Percentiles rank a stretch among this genome's conserved stretches.
These are phyloP conservation scores for Fusarium tanahbumbuense DNA, from an alignment of 2,329 filamentous ascomycete species.

Conservation along the genomic window DNA sequence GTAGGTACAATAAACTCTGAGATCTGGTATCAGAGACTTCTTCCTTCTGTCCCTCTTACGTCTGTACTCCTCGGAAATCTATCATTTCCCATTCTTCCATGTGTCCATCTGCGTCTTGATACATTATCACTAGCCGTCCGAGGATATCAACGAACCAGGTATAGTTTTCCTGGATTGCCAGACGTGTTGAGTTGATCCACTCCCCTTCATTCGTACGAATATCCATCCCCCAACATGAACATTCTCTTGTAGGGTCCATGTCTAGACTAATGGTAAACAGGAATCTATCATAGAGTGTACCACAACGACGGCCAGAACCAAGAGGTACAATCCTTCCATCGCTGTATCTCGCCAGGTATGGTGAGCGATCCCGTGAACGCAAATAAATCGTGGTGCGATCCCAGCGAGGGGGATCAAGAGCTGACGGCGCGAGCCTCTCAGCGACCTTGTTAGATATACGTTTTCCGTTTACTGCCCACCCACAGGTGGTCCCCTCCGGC, in stretches of 20 bases:
- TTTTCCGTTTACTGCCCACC: slow-evolving; percentile 2
- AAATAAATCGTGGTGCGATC: no score
- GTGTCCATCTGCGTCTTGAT: no score
- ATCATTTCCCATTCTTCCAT: background rate
- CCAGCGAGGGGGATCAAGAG: no score
- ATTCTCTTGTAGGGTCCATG: background rate
- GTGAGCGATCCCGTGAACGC: no score
- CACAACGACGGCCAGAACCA: background rate
- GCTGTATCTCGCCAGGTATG: no score
- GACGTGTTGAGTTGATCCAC: background rate
- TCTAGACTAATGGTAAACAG: slow-evolving; percentile 8
- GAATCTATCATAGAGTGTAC: slow-evolving; percentile 20
- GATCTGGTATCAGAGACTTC: no score
- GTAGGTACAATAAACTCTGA: no score
- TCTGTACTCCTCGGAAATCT: slow-evolving; percentile 1
- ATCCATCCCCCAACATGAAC: background rate
- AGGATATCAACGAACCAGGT: background rate
- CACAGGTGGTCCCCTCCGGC: background rate
- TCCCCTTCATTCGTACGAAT: slow-evolving; percentile 19
- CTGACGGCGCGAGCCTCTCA: background rate
- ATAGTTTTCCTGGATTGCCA: background rate
- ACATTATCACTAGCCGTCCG: no score
- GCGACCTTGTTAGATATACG: background rate
- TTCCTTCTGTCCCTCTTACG: background rate
- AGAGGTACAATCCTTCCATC: no score